Percentiles rank a stretch among this genome's conserved stretches.
Evolutionary conservation across 768 basidiomycete genomes (phyloP).

Genomic region (Lyophyllum decastes): DNA sequence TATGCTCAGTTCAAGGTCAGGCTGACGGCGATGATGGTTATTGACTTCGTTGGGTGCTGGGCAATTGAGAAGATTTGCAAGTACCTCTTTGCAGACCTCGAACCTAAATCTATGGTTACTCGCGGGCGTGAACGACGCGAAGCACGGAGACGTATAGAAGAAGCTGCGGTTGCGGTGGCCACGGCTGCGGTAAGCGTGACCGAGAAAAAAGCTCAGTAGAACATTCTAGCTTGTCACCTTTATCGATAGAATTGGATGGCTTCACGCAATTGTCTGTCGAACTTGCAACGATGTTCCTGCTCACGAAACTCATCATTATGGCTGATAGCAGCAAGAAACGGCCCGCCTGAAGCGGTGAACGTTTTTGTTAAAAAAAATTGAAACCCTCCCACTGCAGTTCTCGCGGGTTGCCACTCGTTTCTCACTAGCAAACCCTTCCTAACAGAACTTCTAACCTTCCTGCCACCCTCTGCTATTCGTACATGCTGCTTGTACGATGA

Average conservation of each 20-base stretch:
- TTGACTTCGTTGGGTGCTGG: slow-evolving; percentile 90
- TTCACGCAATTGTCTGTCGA: neutral
- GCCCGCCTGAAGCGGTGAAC: neutral
- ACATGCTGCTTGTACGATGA: too few relatives aligned
- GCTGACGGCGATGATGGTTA: slow-evolving; percentile 78
- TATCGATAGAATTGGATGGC: slow-evolving; percentile 4
- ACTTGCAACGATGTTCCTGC: neutral
- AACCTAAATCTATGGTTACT: slow-evolving; percentile 84
- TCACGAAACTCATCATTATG: too few relatives aligned
- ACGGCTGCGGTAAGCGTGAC: slow-evolving; percentile 5
- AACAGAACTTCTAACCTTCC: too few relatives aligned
- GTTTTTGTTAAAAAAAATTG: too few relatives aligned
- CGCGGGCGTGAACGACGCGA: slow-evolving; percentile 83
- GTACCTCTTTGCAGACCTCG: slow-evolving; percentile 81
- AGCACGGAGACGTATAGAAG: slow-evolving; percentile 47
- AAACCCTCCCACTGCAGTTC: too few relatives aligned
- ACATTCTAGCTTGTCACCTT: neutral
- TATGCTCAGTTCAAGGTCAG: slow-evolving; percentile 73
- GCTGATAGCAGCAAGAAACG: too few relatives aligned
- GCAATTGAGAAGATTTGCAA: slow-evolving; percentile 83
- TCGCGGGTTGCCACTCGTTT: too few relatives aligned
- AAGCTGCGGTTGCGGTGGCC: slow-evolving; percentile 9
- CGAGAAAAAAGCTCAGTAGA: slow-evolving; percentile 25
- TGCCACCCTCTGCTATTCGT: too few relatives aligned
- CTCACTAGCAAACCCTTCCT: too few relatives aligned